Base-by-base conservation (phyloP, 164 flowering plant genomes). In the Euptelea pleiosperma region DNA sequence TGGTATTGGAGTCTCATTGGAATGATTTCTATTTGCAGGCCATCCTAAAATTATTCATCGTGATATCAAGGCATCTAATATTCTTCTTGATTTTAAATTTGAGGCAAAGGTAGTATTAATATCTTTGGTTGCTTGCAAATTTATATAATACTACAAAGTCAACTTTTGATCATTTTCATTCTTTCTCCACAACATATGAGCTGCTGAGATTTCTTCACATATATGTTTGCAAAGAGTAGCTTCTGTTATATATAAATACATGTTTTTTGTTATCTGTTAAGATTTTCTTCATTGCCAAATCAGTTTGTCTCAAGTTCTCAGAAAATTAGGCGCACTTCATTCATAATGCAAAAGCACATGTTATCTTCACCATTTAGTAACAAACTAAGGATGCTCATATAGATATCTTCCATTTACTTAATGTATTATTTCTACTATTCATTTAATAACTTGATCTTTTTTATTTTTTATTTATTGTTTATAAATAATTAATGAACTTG, bases 1-100 rank as follows among this genome's bases (percentile, higher is more conserved):
- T 47, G 44, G 6, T 42, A 29, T 4, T 16, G 33, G 7, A 22
- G n/a, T 8, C 6, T n/a, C 36, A 12, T 33, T 44, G 33, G 36
- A 11, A 33, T 29, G 26, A 37, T 39, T 25, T 63, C 10, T 61
- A 14, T 63, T 36, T 77, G 53, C 81, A 93, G 99, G 99, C 50
- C 86, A 93, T 73, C 99, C 99, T 45, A 90, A 88, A 66, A 93
- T 93, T 55, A 88, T 93, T 64, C 99, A 93, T 63, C 88, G 99
- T 43, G 99, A 93, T 68, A 93, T 93, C 63, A 93, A 93, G 70
- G 84, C 96, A 26, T 73, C 99, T 26, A 93, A 93, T 62, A 90
- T 93, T 54, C 95, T 93, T 60, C 52, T 93, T 63, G 97, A 93
- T 75, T 82, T 70, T 64, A 90, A 82, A 51, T 93, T 86, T 75